phyloP scores from a whole-genome alignment of 371 early-diverging fungal genomes.

The Amoeboaphelidium protococcarum region DNA sequence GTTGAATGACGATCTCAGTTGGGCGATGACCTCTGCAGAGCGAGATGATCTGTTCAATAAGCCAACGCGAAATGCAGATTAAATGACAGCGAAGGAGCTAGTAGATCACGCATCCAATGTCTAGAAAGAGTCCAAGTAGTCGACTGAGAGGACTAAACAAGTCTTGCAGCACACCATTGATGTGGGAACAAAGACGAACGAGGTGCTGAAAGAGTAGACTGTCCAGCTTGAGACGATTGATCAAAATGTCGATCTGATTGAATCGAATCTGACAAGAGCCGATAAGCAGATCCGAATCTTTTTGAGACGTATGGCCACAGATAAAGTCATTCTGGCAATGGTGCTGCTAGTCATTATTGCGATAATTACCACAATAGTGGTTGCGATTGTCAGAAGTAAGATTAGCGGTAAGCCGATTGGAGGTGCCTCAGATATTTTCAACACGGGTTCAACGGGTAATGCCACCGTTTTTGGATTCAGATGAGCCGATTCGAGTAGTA shows the following conservation, averaged over 20 bases:
- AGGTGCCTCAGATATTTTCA: too few relatives aligned
- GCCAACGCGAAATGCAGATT: slow-evolving; percentile 7
- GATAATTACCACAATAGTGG: slow-evolving; percentile 17
- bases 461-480: too few relatives aligned
- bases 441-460: too few relatives aligned
- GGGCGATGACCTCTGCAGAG: slow-evolving; percentile 3
- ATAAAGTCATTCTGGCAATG: slow-evolving; percentile 21
- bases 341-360: slow-evolving; percentile 21
- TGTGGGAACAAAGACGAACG: slow-evolving; percentile 16
- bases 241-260: slow-evolving; percentile 19
- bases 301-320: slow-evolving; percentile 21
- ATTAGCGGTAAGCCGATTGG: too few relatives aligned
- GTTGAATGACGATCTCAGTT: slow-evolving; percentile 17
- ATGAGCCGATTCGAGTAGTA: too few relatives aligned
- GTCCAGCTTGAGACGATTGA: slow-evolving; percentile 20
- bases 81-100: slow-evolving; percentile 22
- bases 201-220: slow-evolving; percentile 18
- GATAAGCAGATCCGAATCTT: slow-evolving; percentile 17
- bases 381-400: slow-evolving; percentile 1
- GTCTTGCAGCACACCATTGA: slow-evolving; percentile 19
- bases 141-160: slow-evolving; percentile 13
- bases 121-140: slow-evolving; percentile 17
- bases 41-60: not conserved
- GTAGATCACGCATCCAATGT: slow-evolving; percentile 14
- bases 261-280: slow-evolving; percentile 22